Percentiles rank a stretch among this genome's conserved stretches.
Evolutionary conservation across 345 rosid species (phyloP).

Genomic region (Hibiscus trionum): DNA sequence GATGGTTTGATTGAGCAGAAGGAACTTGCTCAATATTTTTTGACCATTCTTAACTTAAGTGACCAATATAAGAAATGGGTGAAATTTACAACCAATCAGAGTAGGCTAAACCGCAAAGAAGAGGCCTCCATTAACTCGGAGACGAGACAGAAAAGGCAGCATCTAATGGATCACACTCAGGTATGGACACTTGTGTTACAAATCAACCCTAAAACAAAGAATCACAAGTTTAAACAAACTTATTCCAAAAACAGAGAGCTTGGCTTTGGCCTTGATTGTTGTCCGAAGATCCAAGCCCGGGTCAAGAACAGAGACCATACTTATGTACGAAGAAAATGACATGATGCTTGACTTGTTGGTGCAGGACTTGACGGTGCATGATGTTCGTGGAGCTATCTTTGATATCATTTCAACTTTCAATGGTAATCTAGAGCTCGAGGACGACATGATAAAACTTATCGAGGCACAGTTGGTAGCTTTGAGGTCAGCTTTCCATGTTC

Average conservation of each 20-base stretch:
- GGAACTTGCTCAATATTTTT: conserved; percentile 50
- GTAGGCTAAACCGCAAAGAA: conserved; percentile 14
- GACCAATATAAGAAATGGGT: conserved; percentile 67
- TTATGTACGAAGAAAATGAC: neutral
- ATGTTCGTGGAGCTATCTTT: conserved; percentile 44
- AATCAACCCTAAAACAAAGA: too few species aligned
- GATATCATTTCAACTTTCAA: conserved; percentile 33
- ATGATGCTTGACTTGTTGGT: neutral
- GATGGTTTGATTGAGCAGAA: conserved; percentile 43
- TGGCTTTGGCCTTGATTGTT: neutral
- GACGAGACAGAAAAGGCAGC: conserved; percentile 32
- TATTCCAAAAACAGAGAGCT: neutral
- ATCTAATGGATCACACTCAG: conserved; percentile 76
- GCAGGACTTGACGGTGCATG: conserved; percentile 59
- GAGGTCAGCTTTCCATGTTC: too few species aligned
- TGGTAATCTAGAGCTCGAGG: conserved; percentile 11
- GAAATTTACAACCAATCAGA: conserved; percentile 22
- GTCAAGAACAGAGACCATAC: neutral
- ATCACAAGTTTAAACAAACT: too few species aligned
- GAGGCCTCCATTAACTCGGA: conserved; percentile 19
- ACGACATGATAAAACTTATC: too few species aligned
- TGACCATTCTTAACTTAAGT: conserved; percentile 40
- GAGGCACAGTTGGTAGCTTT: too few species aligned
- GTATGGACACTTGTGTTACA: conserved; percentile 18
- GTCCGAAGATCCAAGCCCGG: neutral